These are phyloP conservation scores for Flaveria linearis DNA, from an alignment of 129 eudicot species.

Conservation along the genomic window DNA sequence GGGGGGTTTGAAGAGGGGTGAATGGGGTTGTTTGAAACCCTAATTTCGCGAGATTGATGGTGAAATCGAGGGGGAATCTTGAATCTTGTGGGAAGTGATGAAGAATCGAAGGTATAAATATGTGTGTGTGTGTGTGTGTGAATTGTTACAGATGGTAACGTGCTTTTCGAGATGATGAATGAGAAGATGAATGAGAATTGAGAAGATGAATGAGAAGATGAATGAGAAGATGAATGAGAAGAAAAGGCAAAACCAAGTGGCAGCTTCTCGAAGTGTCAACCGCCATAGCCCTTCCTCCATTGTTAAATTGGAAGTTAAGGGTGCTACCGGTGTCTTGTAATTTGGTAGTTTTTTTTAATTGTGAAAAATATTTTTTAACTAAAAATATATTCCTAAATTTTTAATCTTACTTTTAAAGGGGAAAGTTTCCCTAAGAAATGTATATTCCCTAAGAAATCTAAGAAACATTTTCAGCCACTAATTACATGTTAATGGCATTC, in stretches of 20 bases:
- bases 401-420: no score
- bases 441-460: no score
- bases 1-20: constrained; percentile 1
- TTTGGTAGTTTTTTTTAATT: no score
- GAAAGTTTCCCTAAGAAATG: no score
- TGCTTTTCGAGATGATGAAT: constrained; percentile 22
- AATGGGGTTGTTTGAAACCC: constrained; percentile 16
- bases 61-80: constrained; percentile 17
- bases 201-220: constrained; percentile 24
- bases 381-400: no score
- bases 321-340: no score
- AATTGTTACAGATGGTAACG: constrained; percentile 25
- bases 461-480: no score
- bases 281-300: constrained; percentile 11
- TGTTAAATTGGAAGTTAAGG: neutral
- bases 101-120: neutral
- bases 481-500: no score
- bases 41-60: constrained; percentile 13
- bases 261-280: constrained; percentile 29
- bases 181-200: no score
- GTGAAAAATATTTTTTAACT: no score
- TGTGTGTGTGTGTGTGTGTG: neutral
- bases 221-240: constrained; percentile 14
- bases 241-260: constrained; percentile 32
- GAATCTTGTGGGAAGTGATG: constrained; percentile 6